Base-by-base conservation (phyloP, 1,139 yeast genomes). In the Geotrichum siamense region DNA sequence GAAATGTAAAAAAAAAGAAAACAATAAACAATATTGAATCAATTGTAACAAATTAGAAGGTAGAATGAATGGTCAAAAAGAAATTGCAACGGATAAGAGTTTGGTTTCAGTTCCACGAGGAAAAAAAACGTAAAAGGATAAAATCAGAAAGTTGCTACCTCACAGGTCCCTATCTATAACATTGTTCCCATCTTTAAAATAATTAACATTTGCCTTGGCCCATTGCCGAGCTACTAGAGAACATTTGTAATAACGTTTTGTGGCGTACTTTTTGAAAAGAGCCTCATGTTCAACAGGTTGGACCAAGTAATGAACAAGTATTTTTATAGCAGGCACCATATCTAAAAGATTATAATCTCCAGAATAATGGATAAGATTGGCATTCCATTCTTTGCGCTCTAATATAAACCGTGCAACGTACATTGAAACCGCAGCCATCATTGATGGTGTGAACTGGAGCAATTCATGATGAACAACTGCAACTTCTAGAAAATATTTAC, bases 251-350 rank as follows among this genome's bases (percentile, higher is more conserved):
- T 82, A 87, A 60, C 86, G 80, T 60, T 91, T 79, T 32, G 93
- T 79, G 37, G 96, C 94, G 62, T 91, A 91, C 66, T 91, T 91
- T 62, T 86, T 86, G 70, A 86, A 89, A 58, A 89, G 85, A 59
- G 87, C 96, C 59, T 87, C 96, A 62, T 89, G 96, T 48, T 77
- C 79, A 38, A 86, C 85, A n/a, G 95, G 94, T 38, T 80, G 73
- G 36, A 80, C 76, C 53, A 91, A 70, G 62, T 84, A 89, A 59
- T 82, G 85, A 61, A 84, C 73, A 55, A 89, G 76, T 68, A 82
- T 71, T 51, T 78, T 79, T 44, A 84, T 76, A 48, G 86, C 79
- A 32, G 82, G 82, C 53, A 72, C 72, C 68, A 91, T 69, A 55
- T 83, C 87, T 26, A 70, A 74, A 49, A 79, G 81, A 25, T 79